Base-by-base conservation (phyloP, 768 basidiomycete genomes). In the Pulveroboletus ravenelii region DNA sequence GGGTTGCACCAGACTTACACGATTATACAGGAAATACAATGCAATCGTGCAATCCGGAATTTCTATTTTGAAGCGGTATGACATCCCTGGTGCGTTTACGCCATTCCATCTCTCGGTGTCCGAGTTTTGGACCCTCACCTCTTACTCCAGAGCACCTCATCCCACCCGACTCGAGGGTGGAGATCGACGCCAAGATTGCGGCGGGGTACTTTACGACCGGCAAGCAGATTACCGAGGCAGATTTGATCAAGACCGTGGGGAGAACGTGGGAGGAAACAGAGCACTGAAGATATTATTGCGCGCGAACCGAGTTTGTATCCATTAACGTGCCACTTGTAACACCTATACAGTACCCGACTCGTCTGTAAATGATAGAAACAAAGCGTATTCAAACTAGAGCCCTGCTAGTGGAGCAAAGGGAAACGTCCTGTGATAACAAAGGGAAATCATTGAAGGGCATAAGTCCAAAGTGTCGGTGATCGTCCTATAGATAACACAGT, bases 181-280 rank as follows among this genome's bases (percentile, higher is more conserved):
- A 97, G 73, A 96, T 95, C 55, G 91, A 96, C 57, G 94, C 94
- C 32, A 97, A 96, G 79, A 93, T 93, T 58, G 89, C 90, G 10
- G 85, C 90, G 5, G 94, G 93, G 8, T 98, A 97, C 67, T 95
- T 90, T 71, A 84, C 87, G 29, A 87, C 79, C 54, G 85, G 84
- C 3, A 88, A 88, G 68, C 75, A 85, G 61, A 64, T 94, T 37
- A 84, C 82, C 0, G 78, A 90, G 63, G 86, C 78, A 15, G 92
- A 95, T 67, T 71, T 95, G 34, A 71, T 81, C 46, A 89, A 87
- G 78, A 93, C 92, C 0, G 89, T 93, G 1, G 92, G 92, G 0
- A 73, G 92, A 50, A 80, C 87, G 1, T 94, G 91, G 92, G 91
- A 93, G 67, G 91, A 93, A 71, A 84, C 84, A 30, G 89, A 89